These are phyloP conservation scores for Lentinus tigrinus DNA, from an alignment of 768 basidiomycete species.

Conservation along the genomic window DNA sequence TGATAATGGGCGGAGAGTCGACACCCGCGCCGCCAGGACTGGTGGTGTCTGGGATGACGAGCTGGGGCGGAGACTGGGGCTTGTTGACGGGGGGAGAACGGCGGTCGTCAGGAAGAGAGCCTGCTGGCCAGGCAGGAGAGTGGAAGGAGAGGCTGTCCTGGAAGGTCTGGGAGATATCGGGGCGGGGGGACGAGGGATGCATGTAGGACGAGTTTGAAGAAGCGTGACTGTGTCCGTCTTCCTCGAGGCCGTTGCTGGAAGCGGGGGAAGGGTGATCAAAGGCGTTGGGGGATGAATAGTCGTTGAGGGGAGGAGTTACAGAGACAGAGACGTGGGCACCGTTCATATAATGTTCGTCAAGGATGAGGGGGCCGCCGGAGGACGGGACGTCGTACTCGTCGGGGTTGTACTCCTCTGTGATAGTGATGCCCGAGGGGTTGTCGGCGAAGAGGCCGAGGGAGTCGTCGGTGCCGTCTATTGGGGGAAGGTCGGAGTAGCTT, in stretches of 20 bases:
- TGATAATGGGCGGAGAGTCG: slow-evolving; percentile 52
- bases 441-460: slow-evolving; percentile 50
- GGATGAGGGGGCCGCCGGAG: slow-evolving; percentile 51
- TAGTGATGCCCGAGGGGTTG: slow-evolving; percentile 36
- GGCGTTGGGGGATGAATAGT: slow-evolving; percentile 37
- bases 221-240: slow-evolving; percentile 53
- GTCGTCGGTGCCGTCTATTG: slow-evolving; percentile 29
- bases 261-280: slow-evolving; percentile 65
- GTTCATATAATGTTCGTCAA: slow-evolving; percentile 51
- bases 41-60: slow-evolving; percentile 54
- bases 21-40: slow-evolving; percentile 39
- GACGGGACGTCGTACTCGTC: slow-evolving; percentile 66
- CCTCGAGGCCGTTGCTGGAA: slow-evolving; percentile 54
- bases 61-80: slow-evolving; percentile 62
- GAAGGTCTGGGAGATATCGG: slow-evolving; percentile 55
- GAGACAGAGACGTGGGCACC: slow-evolving; percentile 36
- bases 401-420: slow-evolving; percentile 64
- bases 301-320: slow-evolving; percentile 32
- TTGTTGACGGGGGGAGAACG: slow-evolving; percentile 45
- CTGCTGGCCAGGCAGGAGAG: slow-evolving; percentile 56
- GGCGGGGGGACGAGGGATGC: slow-evolving; percentile 51
- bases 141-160: slow-evolving; percentile 59
- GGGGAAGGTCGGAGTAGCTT: slow-evolving; percentile 58
- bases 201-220: slow-evolving; percentile 68
- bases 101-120: slow-evolving; percentile 43